Conservation (phyloP, 495 filamentous ascomycete species). For the Saxophila tyrrhenica region DNA sequence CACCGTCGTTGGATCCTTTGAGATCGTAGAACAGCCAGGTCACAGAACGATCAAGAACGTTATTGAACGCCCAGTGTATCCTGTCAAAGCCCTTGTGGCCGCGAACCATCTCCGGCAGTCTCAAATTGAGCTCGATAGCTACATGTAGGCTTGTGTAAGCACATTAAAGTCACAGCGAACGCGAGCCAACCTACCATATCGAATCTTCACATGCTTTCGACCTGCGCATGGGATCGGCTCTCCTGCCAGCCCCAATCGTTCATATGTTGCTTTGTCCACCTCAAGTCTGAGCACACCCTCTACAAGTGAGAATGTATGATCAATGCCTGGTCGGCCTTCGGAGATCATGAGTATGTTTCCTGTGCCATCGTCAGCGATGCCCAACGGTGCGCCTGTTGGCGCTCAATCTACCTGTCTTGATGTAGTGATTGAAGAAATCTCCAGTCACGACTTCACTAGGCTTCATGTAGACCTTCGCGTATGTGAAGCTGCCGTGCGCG, state of each 20-base stretch:
- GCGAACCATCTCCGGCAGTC: slow-evolving; percentile 69
- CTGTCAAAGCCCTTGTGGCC: slow-evolving; percentile 88
- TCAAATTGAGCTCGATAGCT: slow-evolving; percentile 77
- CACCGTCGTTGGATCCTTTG: slow-evolving; percentile 9
- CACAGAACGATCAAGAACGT: slow-evolving; percentile 58
- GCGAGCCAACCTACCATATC: slow-evolving; percentile 41
- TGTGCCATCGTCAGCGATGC: slow-evolving; percentile 27
- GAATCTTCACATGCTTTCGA: slow-evolving; percentile 48
- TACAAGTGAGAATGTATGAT: slow-evolving; percentile 64
- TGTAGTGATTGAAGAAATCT: slow-evolving; percentile 75
- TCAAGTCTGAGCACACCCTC: slow-evolving; percentile 69
- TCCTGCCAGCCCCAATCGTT: slow-evolving; percentile 72
- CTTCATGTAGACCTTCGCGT: slow-evolving; percentile 62
- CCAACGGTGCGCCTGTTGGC: too few relatives aligned
- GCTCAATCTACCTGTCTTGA: slow-evolving; percentile 69
- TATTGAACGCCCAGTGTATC: slow-evolving; percentile 72
- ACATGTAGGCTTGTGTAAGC: neutral
- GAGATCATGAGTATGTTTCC: slow-evolving; percentile 88
- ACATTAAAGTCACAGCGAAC: neutral
- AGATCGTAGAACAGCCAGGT: slow-evolving; percentile 77
- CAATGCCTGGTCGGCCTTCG: slow-evolving; percentile 65
- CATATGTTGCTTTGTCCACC: slow-evolving; percentile 73
- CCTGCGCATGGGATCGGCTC: slow-evolving; percentile 50
- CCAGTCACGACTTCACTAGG: slow-evolving; percentile 58
- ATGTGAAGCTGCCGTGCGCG: slow-evolving; percentile 38